Evolutionary conservation across 1,139 yeast genomes (phyloP).

Genomic region (Debaryomycetaceae sp.): DNA sequence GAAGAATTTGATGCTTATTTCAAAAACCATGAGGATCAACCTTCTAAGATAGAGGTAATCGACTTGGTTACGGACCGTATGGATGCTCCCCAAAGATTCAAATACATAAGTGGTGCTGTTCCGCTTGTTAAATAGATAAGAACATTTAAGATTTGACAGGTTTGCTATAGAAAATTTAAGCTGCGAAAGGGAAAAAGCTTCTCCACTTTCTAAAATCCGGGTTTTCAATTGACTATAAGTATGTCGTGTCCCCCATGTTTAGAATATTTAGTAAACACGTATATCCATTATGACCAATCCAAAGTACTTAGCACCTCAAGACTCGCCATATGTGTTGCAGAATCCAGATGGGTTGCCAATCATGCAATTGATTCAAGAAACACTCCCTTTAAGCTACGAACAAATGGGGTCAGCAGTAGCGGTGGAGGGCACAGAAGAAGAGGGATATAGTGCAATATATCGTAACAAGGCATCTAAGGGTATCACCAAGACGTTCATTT

Average conservation of each 20-base stretch:
- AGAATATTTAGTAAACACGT: neutral
- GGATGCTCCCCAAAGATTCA: slow-evolving; percentile 62
- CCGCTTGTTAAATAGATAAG: too few species aligned
- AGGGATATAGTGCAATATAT: slow-evolving; percentile 32
- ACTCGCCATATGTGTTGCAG: slow-evolving; percentile 18
- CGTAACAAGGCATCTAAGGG: slow-evolving; percentile 20
- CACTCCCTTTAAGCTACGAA: slow-evolving; percentile 23
- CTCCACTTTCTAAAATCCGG: neutral
- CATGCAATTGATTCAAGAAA: slow-evolving; percentile 9
- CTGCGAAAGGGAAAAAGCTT: neutral
- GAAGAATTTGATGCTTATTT: slow-evolving; percentile 24
- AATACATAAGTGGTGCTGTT: slow-evolving; percentile 4
- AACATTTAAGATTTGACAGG: too few species aligned
- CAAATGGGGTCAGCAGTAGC: slow-evolving; percentile 18
- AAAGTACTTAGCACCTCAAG: slow-evolving; percentile 8
- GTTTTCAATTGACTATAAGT: slow-evolving; percentile 1
- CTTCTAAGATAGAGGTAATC: slow-evolving; percentile 45
- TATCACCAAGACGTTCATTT: slow-evolving; percentile 18
- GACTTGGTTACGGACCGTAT: slow-evolving; percentile 57
- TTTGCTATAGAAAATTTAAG: too few species aligned
- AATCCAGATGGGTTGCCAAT: slow-evolving; percentile 11
- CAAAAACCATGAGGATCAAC: slow-evolving; percentile 11
- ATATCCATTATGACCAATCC: slow-evolving; percentile 1
- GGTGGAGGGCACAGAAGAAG: slow-evolving; percentile 26
- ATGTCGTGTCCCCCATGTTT: slow-evolving; percentile 3